These are phyloP conservation scores for Irineochytrium annulatum DNA, from an alignment of 192 early-diverging fungal genomes.

Conservation along the genomic window DNA sequence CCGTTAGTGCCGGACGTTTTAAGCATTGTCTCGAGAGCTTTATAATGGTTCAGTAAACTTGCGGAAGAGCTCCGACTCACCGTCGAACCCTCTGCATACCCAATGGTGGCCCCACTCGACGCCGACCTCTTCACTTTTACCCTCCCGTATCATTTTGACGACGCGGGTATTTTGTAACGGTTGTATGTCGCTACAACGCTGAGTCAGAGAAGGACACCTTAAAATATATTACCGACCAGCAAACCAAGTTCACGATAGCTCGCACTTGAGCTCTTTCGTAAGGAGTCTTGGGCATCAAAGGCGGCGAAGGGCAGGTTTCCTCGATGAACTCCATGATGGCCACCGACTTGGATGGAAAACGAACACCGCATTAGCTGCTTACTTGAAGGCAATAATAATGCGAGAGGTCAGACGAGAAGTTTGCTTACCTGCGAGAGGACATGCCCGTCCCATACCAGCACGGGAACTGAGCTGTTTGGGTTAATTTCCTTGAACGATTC, in stretches of 20 bases:
- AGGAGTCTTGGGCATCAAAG: conserved; percentile 72
- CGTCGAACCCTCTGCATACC: conserved; percentile 56
- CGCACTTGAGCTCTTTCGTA: conserved; percentile 56
- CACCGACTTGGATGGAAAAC: conserved; percentile 48
- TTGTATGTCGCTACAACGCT: conserved; percentile 79
- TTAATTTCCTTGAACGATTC: too few relatives aligned
- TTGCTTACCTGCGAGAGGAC: conserved; percentile 14
- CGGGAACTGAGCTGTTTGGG: conserved; percentile 66
- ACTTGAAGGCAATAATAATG: too few relatives aligned
- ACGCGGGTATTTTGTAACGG: conserved; percentile 83
- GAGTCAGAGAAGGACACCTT: conserved; percentile 64
- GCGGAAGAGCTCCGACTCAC: too few relatives aligned
- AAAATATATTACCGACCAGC: not conserved
- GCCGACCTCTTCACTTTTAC: too few relatives aligned
- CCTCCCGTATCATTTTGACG: conserved; percentile 55
- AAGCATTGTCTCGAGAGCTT: conserved; percentile 66
- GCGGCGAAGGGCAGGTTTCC: conserved; percentile 59
- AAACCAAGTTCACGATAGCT: too few relatives aligned
- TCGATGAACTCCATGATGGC: conserved; percentile 90
- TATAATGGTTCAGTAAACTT: not conserved
- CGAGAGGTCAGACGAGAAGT: too few relatives aligned
- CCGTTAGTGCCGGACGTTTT: conserved; percentile 58
- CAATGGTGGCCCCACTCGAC: conserved; percentile 61
- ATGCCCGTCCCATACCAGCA: conserved; percentile 34
- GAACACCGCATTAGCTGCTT: not conserved